phyloP scores from a whole-genome alignment of 2,329 filamentous ascomycete species.

The Esteya vermicola region DNA sequence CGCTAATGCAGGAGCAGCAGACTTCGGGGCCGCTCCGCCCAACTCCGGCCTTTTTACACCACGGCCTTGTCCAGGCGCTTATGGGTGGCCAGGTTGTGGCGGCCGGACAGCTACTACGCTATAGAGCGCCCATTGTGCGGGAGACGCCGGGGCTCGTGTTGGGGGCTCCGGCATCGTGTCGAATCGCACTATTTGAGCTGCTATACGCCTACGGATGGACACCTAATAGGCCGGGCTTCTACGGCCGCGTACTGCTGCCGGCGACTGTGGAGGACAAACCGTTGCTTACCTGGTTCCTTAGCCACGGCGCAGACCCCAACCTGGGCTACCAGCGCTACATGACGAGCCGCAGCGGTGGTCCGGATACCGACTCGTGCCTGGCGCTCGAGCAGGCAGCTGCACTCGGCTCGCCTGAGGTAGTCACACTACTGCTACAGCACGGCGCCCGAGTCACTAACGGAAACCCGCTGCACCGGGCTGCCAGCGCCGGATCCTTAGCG shows the following conservation, averaged over 20 bases:
- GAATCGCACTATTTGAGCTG: not conserved
- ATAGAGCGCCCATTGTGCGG: not conserved
- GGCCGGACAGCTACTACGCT: not conserved
- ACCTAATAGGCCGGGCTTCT: not conserved
- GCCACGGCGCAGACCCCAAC: slow-evolving; percentile 1
- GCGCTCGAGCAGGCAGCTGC: not conserved
- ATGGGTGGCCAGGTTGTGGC: not conserved
- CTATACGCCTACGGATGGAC: not conserved
- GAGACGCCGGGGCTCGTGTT: not conserved
- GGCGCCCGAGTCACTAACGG: not conserved
- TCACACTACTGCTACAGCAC: not conserved
- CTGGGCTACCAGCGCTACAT: not conserved
- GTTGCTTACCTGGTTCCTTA: not conserved
- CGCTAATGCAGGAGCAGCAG: no score
- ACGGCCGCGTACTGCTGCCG: not conserved
- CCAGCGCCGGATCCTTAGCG: not conserved
- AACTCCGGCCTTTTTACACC: not conserved
- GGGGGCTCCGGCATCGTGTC: not conserved
- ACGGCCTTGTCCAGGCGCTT: not conserved
- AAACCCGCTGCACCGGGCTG: not conserved
- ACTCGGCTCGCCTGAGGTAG: not conserved
- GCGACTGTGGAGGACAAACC: not conserved
- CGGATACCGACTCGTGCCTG: not conserved
- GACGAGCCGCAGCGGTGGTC: not conserved
- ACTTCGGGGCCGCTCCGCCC: no score